Conservation (phyloP, 768 basidiomycete species). For the Suillus plorans region DNA sequence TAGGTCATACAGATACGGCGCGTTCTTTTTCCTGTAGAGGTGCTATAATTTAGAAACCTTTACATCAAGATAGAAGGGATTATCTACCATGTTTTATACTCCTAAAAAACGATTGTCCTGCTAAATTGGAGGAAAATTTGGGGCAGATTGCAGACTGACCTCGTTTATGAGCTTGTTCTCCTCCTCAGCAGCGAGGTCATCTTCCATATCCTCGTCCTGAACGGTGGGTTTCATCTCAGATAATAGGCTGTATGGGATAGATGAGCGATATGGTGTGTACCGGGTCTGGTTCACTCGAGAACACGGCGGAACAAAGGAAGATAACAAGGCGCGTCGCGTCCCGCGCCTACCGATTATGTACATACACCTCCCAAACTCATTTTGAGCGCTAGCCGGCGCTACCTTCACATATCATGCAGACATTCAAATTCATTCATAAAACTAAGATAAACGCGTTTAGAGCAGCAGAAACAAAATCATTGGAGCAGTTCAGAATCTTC, state of each 20-base stretch:
- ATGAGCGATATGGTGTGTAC: background rate
- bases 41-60: background rate
- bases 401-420: too few relatives aligned
- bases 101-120: slow-evolving; percentile 40
- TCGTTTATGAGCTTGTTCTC: slow-evolving; percentile 89
- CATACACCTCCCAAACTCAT: slow-evolving; percentile 1
- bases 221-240: slow-evolving; percentile 45
- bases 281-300: background rate
- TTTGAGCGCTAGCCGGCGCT: background rate
- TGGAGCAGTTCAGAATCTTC: background rate
- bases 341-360: background rate
- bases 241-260: background rate
- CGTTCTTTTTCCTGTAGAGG: slow-evolving; percentile 84
- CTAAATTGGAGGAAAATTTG: slow-evolving; percentile 12
- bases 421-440: background rate
- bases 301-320: slow-evolving; percentile 5
- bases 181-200: slow-evolving; percentile 79
- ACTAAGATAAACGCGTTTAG: background rate
- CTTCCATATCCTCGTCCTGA: slow-evolving; percentile 67
- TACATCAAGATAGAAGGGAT: background rate
- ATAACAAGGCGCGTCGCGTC: slow-evolving; percentile 26
- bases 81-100: slow-evolving; percentile 80
- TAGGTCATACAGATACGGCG: slow-evolving; percentile 96
- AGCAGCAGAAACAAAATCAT: background rate
- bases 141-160: slow-evolving; percentile 40